Percentiles rank a stretch among this genome's conserved stretches.
These are phyloP conservation scores for Rutstroemia sp. DNA, from an alignment of 2,329 filamentous ascomycete genomes.

Conservation along the genomic window DNA sequence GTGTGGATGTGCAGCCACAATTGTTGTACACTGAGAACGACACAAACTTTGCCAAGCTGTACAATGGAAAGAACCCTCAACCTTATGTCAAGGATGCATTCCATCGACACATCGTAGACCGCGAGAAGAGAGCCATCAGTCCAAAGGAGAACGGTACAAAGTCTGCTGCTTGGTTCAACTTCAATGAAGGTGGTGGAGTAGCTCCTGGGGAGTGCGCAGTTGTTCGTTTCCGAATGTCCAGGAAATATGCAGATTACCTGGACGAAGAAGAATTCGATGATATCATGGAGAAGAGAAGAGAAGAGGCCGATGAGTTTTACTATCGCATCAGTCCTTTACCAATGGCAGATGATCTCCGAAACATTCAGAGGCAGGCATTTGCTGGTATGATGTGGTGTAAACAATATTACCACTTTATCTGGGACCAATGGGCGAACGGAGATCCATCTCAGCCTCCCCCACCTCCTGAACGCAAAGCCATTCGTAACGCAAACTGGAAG, in stretches of 20 bases:
- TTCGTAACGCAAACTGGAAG: conserved; percentile 87
- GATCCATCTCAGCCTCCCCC: conserved; percentile 85
- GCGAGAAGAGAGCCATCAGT: conserved; percentile 74
- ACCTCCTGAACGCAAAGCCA: conserved; percentile 66
- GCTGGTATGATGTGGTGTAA: conserved; percentile 99
- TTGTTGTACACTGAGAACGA: conserved; percentile 94
- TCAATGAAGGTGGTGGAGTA: conserved; percentile 84
- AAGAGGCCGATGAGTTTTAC: conserved; percentile 97
- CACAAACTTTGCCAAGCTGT: conserved; percentile 75
- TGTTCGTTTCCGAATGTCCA: conserved; percentile 83
- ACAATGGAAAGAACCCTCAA: conserved; percentile 68
- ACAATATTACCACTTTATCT: conserved; percentile 93
- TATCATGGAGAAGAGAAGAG: conserved; percentile 73
- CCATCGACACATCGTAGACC: conserved; percentile 77
- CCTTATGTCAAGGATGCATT: conserved; percentile 94
- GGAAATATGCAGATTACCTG: conserved; percentile 66
- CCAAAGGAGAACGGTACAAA: conserved; percentile 78
- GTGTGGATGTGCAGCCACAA: conserved; percentile 76
- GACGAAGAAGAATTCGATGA: conserved; percentile 93
- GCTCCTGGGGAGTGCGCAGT: conserved; percentile 89
- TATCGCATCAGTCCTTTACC: conserved; percentile 86
- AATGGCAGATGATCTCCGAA: conserved; percentile 87
- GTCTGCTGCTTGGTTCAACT: conserved; percentile 83
- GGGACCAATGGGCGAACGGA: conserved; percentile 96
- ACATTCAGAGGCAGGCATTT: conserved; percentile 90